These are phyloP conservation scores for Nicotiana knightiana DNA, from an alignment of 257 asterid genomes.

Conservation along the genomic window DNA sequence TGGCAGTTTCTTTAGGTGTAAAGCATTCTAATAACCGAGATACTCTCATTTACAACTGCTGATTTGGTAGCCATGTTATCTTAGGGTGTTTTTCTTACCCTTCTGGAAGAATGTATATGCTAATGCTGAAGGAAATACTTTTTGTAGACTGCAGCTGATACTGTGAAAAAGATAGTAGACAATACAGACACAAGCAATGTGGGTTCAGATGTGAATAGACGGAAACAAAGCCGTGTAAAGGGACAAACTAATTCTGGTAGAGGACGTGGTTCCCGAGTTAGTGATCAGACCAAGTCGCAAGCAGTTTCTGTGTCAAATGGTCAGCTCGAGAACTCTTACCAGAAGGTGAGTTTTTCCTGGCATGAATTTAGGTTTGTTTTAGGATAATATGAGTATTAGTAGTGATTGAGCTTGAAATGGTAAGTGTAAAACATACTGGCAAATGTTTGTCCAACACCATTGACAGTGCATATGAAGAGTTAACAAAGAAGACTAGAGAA, in stretches of 20 bases:
- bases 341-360: constrained; percentile 40
- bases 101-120: constrained; percentile 11
- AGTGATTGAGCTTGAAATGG: neutral
- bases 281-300: constrained; percentile 52
- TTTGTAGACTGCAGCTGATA: constrained; percentile 42
- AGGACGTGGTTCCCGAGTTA: constrained; percentile 70
- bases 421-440: neutral
- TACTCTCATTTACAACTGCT: neutral
- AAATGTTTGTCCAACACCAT: neutral
- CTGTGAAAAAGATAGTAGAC: constrained; percentile 44
- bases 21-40: neutral
- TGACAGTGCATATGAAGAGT: neutral
- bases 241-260: constrained; percentile 62
- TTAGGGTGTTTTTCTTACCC: constrained; percentile 4
- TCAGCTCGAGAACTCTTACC: constrained; percentile 46
- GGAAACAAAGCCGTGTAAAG: constrained; percentile 72
- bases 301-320: constrained; percentile 50
- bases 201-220: constrained; percentile 53
- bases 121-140: constrained; percentile 26
- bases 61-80: neutral
- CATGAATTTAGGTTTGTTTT: neutral
- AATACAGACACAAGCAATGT: constrained; percentile 39
- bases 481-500: constrained; percentile 1
- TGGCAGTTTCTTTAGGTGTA: neutral
- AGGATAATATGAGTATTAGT: neutral